Evolutionary conservation across 2,329 filamentous ascomycete species (phyloP).

Genomic region (Arthrobotrys sphaeroides): DNA sequence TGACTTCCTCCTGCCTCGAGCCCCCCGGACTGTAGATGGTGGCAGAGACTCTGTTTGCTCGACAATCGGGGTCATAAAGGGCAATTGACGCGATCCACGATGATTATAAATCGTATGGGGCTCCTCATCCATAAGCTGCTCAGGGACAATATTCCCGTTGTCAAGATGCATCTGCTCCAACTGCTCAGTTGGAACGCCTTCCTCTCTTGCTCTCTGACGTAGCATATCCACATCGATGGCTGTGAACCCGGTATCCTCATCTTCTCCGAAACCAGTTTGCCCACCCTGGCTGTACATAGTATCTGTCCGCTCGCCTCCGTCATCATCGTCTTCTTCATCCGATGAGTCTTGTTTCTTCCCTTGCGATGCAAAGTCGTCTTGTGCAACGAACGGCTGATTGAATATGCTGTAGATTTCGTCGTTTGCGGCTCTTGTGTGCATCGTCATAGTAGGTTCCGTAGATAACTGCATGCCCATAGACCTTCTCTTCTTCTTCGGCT

Average conservation of each 20-base stretch:
- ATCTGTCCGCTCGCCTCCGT: conserved; percentile 61
- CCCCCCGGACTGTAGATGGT: conserved; percentile 58
- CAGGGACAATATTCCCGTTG: conserved; percentile 55
- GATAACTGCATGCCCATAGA: conserved; percentile 56
- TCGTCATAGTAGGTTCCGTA: conserved; percentile 84
- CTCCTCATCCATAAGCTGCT: conserved; percentile 59
- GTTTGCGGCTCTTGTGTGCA: conserved; percentile 92
- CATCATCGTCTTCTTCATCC: conserved; percentile 59
- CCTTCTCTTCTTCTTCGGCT: conserved; percentile 77
- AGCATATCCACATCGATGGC: conserved; percentile 59
- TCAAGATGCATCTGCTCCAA: conserved; percentile 39
- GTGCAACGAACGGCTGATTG: conserved; percentile 76
- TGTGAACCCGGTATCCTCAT: conserved; percentile 45
- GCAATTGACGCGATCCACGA: conserved; percentile 78
- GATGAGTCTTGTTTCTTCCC: conserved; percentile 70
- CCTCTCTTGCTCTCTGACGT: conserved; percentile 59
- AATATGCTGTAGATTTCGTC: conserved; percentile 98
- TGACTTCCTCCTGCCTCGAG: conserved; percentile 55
- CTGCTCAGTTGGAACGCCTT: conserved; percentile 59
- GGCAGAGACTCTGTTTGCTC: conserved; percentile 82
- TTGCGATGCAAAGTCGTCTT: conserved; percentile 63
- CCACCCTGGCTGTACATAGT: conserved; percentile 59
- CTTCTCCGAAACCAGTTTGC: conserved; percentile 55
- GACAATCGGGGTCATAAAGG: conserved; percentile 98
- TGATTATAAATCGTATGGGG: conserved; percentile 54